Percentiles rank a stretch among this genome's conserved stretches.
Evolutionary conservation across 108 stramenopile genomes (phyloP).

Genomic region (Skeletonema potamos): DNA sequence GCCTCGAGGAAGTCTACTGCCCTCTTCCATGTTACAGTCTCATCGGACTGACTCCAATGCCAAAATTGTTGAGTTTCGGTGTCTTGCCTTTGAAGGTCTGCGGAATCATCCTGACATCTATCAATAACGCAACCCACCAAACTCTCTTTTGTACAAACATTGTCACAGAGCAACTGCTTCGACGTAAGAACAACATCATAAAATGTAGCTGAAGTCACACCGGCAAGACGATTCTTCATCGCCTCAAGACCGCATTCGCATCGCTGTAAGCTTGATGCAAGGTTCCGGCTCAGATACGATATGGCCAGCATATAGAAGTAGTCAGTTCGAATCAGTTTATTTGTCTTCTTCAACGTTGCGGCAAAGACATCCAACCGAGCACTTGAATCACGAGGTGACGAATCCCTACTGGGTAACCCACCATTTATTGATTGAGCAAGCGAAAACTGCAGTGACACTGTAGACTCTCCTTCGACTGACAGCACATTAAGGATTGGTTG

Average conservation of each 20-base stretch:
- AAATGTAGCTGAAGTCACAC: constrained; percentile 15
- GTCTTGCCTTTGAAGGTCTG: constrained; percentile 14
- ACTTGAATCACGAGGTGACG: constrained; percentile 32
- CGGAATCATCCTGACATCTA: constrained; percentile 10
- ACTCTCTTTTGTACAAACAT: constrained; percentile 21
- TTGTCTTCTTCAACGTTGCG: constrained; percentile 16
- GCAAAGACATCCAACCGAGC: constrained; percentile 37
- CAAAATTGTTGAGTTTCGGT: background rate
- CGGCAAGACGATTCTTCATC: constrained; percentile 44
- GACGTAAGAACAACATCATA: constrained; percentile 26
- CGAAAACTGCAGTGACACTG: constrained; percentile 12
- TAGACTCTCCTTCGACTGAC: constrained; percentile 51
- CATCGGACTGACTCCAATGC: constrained; percentile 4
- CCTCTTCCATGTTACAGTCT: constrained; percentile 6
- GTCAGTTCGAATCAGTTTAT: constrained; percentile 24
- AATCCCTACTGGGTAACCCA: constrained; percentile 37
- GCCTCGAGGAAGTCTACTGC: constrained; percentile 5
- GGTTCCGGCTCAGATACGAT: constrained; percentile 39
- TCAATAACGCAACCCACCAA: constrained; percentile 21
- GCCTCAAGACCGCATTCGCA: constrained; percentile 52
- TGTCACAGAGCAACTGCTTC: constrained; percentile 15
- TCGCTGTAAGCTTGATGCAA: constrained; percentile 42
- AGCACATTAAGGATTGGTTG: constrained; percentile 67
- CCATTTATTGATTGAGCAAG: constrained; percentile 24
- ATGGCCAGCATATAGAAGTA: constrained; percentile 41